Base-by-base conservation (phyloP, 1,139 yeast species). In the Yamadazyma aaseri region DNA sequence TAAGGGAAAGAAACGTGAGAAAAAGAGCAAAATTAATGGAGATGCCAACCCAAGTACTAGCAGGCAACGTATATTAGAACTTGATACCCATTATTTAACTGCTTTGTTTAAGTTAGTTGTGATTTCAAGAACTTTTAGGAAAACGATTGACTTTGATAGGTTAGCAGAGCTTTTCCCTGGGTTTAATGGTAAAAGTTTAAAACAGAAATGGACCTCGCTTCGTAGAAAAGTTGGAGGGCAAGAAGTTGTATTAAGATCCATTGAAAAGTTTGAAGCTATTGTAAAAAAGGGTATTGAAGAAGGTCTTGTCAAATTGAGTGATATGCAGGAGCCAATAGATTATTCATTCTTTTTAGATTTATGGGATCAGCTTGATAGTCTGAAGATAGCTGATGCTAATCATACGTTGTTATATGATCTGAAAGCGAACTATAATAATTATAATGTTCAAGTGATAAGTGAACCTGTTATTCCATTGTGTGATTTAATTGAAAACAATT, bases 181-280 rank as follows among this genome's bases (percentile, higher is more conserved):
- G 12, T 48, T 59, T 26, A 14, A 20, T 8, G 56, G 58, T 3
- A 58, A 63, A 2, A 60, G 67, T 1, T 69, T 80, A 11, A 67
- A 66, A 35, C 70, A 74, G 29, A 74, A 71, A 39, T 86, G 95
- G 95, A 75, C 80, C 0, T 61, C 66, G 9, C 63, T 80, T 6
- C 64, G 86, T 27, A 74, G 72, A 40, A 64, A 59, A 47, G 62
- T 74, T 48, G 92, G 90, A 2, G 77, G 74, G 1, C 58, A 68
- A 14, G 55, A 52, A 8, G 78, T 76, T 0, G 65, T 81, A 1
- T 58, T 59, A 17, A 67, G 69, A 39, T 81, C 84, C 0, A 66
- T 72, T 28, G 71, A 71, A 31, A 69, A 73, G 3, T 84, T 86
- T 73, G 86, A 81, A 46, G 58, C 60, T 14, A 63, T 81, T 12